Conservation (phyloP, 2,329 filamentous ascomycete genomes). For the Ophiosphaerella korrae region DNA sequence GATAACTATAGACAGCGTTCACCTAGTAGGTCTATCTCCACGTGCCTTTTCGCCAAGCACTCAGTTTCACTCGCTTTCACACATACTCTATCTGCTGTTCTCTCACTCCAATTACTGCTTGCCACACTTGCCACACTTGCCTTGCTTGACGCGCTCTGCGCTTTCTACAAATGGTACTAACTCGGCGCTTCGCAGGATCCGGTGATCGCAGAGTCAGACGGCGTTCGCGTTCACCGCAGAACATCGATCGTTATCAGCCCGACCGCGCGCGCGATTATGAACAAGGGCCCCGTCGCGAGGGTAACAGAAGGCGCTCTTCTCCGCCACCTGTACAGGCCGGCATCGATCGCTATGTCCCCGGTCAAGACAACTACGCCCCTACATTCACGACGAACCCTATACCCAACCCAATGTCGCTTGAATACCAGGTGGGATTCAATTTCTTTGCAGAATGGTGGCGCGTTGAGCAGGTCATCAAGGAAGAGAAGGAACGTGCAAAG, state of each 20-base stretch:
- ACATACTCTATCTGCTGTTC: background rate
- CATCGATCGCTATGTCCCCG: slow-evolving; percentile 85
- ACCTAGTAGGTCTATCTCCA: slow-evolving; percentile 62
- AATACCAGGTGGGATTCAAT: slow-evolving; percentile 83
- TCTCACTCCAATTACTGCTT: background rate
- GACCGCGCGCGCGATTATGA: slow-evolving; percentile 73
- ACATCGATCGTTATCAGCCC: slow-evolving; percentile 79
- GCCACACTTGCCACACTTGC: too few relatives aligned
- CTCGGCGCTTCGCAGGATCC: slow-evolving; percentile 16
- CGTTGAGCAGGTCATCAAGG: slow-evolving; percentile 79
- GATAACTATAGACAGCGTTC: slow-evolving; percentile 64
- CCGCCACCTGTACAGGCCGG: slow-evolving; percentile 66
- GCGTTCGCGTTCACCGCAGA: slow-evolving; percentile 73
- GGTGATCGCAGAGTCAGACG: slow-evolving; percentile 45
- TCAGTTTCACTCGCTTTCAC: background rate
- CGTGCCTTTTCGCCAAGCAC: background rate
- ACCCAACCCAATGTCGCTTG: slow-evolving; percentile 71
- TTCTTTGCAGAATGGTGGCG: slow-evolving; percentile 90
- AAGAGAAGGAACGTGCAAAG: slow-evolving; percentile 74
- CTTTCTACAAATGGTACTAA: slow-evolving; percentile 5
- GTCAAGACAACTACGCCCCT: slow-evolving; percentile 64
- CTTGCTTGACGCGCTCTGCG: background rate
- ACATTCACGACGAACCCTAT: slow-evolving; percentile 67
- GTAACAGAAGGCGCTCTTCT: slow-evolving; percentile 64
- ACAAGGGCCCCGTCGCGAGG: slow-evolving; percentile 62